A percentile compares a stretch with the other conserved stretches of the same genome.
Conservation (phyloP, 768 basidiomycete genomes). For the Kwoniella sp. region DNA sequence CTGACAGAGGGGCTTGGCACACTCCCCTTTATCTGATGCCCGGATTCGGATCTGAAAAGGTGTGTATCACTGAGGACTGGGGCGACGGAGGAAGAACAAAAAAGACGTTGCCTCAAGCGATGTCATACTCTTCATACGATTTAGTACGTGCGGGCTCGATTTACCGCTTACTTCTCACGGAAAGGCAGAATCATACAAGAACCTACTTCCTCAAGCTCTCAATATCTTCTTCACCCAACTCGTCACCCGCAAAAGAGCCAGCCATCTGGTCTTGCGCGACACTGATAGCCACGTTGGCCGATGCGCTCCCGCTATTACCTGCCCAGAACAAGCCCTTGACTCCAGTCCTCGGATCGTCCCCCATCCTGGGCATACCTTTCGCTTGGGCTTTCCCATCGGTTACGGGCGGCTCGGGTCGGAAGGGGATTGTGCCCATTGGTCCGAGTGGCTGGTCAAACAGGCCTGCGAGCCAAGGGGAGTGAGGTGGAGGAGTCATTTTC, state of each 20-base stretch:
- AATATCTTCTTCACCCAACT: slow-evolving; percentile 35
- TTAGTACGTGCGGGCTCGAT: too few relatives aligned
- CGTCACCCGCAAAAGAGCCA: slow-evolving; percentile 23
- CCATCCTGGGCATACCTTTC: slow-evolving; percentile 25
- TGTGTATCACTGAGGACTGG: too few relatives aligned
- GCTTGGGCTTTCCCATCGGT: neutral
- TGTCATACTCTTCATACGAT: too few relatives aligned
- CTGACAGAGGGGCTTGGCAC: too few relatives aligned
- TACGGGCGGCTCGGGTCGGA: neutral
- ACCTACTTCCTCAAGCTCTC: neutral
- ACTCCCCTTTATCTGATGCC: too few relatives aligned
- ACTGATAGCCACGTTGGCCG: slow-evolving; percentile 34
- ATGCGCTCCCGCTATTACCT: slow-evolving; percentile 30
- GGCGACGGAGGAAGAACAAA: too few relatives aligned
- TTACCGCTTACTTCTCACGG: neutral
- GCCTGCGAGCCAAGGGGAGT: slow-evolving; percentile 18
- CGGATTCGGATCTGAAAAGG: too few relatives aligned
- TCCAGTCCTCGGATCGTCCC: slow-evolving; percentile 33
- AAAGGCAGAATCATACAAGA: neutral
- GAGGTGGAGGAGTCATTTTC: slow-evolving; percentile 2
- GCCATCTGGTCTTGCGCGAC: slow-evolving; percentile 35
- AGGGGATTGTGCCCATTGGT: slow-evolving; percentile 15
- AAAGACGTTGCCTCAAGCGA: too few relatives aligned
- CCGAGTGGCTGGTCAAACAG: neutral
- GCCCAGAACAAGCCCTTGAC: slow-evolving; percentile 39